Percentiles rank a stretch among this genome's conserved stretches.
Evolutionary conservation across 495 filamentous ascomycete genomes (phyloP).

Genomic region (Hyphodiscus hymeniophilus): DNA sequence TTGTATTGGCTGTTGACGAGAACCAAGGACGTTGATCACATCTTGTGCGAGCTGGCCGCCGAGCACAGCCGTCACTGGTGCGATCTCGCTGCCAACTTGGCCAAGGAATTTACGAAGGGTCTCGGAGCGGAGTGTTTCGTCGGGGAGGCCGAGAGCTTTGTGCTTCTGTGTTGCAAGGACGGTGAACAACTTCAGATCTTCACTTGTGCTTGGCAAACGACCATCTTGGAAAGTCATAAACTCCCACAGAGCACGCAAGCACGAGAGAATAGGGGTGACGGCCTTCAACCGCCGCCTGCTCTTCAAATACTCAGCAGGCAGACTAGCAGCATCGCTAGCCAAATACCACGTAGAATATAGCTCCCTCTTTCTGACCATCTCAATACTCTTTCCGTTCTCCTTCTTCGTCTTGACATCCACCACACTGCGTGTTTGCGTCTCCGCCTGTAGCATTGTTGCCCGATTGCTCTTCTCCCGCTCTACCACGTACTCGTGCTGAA

Average conservation of each 20-base stretch:
- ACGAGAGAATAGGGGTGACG: conserved; percentile 73
- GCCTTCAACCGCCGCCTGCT: conserved; percentile 59
- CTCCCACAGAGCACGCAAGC: conserved; percentile 76
- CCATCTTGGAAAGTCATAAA: conserved; percentile 50
- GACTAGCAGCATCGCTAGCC: conserved; percentile 60
- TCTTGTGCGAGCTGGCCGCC: conserved; percentile 91
- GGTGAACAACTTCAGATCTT: conserved; percentile 65
- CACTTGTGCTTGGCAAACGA: conserved; percentile 43
- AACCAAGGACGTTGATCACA: conserved; percentile 89
- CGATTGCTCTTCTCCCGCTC: conserved; percentile 76
- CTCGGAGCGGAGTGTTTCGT: conserved; percentile 63
- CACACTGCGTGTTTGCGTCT: conserved; percentile 71
- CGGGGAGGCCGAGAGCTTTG: conserved; percentile 66
- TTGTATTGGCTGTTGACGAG: conserved; percentile 87
- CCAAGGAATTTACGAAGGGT: conserved; percentile 78
- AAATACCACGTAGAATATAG: conserved; percentile 74
- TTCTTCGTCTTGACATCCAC: conserved; percentile 62
- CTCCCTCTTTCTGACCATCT: conserved; percentile 90
- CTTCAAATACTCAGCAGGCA: conserved; percentile 61
- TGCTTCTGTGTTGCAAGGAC: conserved; percentile 66
- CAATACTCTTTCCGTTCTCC: conserved; percentile 62
- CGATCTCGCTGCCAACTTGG: conserved; percentile 72
- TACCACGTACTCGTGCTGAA: conserved; percentile 79
- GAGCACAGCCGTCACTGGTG: conserved; percentile 81
- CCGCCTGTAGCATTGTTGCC: conserved; percentile 50